Evolutionary conservation across 305 asterid species (phyloP).

Genomic region (Striga hermonthica): DNA sequence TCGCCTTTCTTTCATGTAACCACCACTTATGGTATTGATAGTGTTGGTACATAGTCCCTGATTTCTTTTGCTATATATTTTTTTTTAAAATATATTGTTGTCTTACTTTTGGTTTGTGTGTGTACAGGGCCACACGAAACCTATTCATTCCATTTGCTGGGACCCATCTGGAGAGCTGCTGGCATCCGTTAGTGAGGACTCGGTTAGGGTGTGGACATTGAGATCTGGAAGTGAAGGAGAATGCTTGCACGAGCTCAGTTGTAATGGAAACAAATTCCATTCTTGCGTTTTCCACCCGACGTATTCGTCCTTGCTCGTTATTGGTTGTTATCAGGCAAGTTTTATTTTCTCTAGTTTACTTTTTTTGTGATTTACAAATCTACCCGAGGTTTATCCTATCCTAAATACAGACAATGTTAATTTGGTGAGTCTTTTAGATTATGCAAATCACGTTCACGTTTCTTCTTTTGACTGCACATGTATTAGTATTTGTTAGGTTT

Average conservation of each 20-base stretch:
- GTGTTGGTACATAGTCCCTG: no score
- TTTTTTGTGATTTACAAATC: not conserved
- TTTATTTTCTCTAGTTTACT: not conserved
- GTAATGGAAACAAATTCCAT: constrained; percentile 80
- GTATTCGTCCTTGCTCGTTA: constrained; percentile 68
- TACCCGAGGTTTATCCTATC: not conserved
- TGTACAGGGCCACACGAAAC: constrained; percentile 77
- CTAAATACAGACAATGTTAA: no score
- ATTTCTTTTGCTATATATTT: no score
- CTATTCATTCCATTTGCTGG: constrained; percentile 80
- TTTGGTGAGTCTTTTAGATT: no score
- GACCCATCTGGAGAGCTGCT: constrained; percentile 84
- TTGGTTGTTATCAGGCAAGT: constrained; percentile 96
- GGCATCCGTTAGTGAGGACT: constrained; percentile 93
- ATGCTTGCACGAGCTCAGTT: constrained; percentile 79
- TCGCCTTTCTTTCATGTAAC: no score
- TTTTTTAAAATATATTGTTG: no score
- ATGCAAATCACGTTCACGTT: no score
- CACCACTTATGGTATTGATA: no score
- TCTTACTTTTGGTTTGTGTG: no score
- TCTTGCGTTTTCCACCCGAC: constrained; percentile 97
- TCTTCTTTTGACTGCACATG: no score
- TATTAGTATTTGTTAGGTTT: no score
- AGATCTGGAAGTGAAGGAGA: constrained; percentile 83
- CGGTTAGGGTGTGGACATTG: constrained; percentile 80